Evolutionary conservation across 1,139 yeast species (phyloP).

Genomic region (Candida mesenterica): DNA sequence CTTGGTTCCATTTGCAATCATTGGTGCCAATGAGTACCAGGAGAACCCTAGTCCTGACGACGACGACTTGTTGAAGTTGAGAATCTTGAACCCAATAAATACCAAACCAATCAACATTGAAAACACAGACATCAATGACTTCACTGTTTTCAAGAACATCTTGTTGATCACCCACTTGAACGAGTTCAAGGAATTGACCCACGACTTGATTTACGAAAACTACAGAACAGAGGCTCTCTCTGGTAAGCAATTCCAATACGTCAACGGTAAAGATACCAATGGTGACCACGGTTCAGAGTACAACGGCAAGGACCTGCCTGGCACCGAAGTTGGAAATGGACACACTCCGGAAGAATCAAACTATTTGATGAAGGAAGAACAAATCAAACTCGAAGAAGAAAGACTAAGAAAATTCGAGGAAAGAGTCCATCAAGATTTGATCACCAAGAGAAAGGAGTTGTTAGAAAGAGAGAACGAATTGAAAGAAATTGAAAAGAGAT

Average conservation of each 20-base stretch:
- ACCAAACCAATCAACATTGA: conserved; percentile 48
- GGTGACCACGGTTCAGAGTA: conserved; percentile 9
- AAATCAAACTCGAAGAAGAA: conserved; percentile 76
- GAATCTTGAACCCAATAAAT: conserved; percentile 36
- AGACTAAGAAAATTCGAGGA: conserved; percentile 76
- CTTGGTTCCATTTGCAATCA: conserved; percentile 41
- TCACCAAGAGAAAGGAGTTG: conserved; percentile 79
- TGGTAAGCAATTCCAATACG: conserved; percentile 46
- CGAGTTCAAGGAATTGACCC: conserved; percentile 71
- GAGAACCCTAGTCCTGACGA: conserved; percentile 31
- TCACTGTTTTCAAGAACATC: conserved; percentile 62
- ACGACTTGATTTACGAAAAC: conserved; percentile 63
- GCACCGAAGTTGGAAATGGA: conserved; percentile 4
- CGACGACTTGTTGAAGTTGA: conserved; percentile 38
- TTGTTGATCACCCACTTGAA: conserved; percentile 75
- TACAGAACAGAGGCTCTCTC: conserved; percentile 68
- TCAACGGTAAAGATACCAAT: conserved; percentile 17
- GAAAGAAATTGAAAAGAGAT: conserved; percentile 74
- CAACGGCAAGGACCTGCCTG: background rate
- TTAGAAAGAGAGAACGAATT: conserved; percentile 87
- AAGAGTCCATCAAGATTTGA: conserved; percentile 85
- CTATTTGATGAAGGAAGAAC: conserved; percentile 72
- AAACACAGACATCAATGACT: conserved; percentile 60
- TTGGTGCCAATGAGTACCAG: conserved; percentile 46
- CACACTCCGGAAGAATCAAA: conserved; percentile 41